Percentiles rank a stretch among this genome's conserved stretches.
These are phyloP conservation scores for Phyllosticta paracitricarpa DNA, from an alignment of 2,329 filamentous ascomycete species.

Conservation along the genomic window DNA sequence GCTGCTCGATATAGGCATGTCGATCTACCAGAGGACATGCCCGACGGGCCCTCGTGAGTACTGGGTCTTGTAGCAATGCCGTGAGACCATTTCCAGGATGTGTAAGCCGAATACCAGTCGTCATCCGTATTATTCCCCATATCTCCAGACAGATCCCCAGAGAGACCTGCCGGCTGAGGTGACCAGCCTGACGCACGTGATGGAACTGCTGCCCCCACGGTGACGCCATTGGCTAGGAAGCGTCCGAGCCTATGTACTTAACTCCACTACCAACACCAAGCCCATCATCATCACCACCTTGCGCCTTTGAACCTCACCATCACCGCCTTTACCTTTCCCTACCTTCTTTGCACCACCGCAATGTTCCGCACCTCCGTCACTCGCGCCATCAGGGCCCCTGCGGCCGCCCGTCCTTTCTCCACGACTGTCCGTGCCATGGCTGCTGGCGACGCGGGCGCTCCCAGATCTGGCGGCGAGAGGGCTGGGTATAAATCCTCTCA, in stretches of 20 bases:
- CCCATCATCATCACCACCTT: conserved; percentile 12
- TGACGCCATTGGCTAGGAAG: neutral
- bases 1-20: neutral
- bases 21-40: neutral
- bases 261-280: conserved; percentile 3
- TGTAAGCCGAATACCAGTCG: neutral
- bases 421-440: conserved; percentile 33
- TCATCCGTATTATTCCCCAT: neutral
- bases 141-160: conserved; percentile 6
- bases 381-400: conserved; percentile 29
- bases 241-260: neutral
- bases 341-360: conserved; percentile 8
- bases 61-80: neutral
- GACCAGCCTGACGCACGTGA: neutral
- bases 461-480: conserved; percentile 31
- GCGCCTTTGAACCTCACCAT: conserved; percentile 3
- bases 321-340: conserved; percentile 1
- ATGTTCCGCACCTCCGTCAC: conserved; percentile 31
- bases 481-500: conserved; percentile 20
- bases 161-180: neutral
- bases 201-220: neutral
- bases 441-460: conserved; percentile 33
- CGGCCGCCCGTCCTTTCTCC: conserved; percentile 32
- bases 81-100: neutral
- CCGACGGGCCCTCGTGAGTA: neutral